Evolutionary conservation across 2,329 filamentous ascomycete species (phyloP), one percentile per base, ranked within the genome.

Genomic region (Malbranchea zuffiana): DNA sequence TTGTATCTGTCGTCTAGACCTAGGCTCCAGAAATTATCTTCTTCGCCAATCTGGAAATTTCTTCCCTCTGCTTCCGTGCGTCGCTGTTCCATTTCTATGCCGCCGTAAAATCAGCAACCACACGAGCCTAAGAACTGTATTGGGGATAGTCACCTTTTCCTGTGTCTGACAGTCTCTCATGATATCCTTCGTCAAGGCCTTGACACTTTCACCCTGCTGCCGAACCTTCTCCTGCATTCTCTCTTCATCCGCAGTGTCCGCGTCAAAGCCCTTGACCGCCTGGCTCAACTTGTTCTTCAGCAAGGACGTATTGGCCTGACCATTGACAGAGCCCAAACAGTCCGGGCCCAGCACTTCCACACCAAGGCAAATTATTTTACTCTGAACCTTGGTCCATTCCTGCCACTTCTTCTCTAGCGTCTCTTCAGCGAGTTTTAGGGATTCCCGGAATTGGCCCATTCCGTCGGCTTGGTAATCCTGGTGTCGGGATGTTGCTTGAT

Each of bases 371-470:
- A 37, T 12, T 26, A 54, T 38, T 16, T 50, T 41, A 16, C 40
- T 40, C 24, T 51, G 47, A 17, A 45, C 39, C 17, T 40, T 37
- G 20, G 19, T 31, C 49, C 47, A 53, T 31, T 50, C 49, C 15
- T 44, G 42, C 38, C 44, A 47, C 17, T 43, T 32, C 3, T 28
- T 17, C 3, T 45, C 36, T n/a, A 39, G 17, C 17, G n/a, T 24
- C 5, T 16, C 15, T 29, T 39, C 29, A 18, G 30, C 13, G 24
- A 10, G 5, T 17, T n/a, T 39, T 12, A 39, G 12, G 16, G 27
- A 23, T 12, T 23, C 12, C 5, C 23, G 17, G 25, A 39, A 15
- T 10, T 33, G 23, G 10, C 15, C 8, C 17, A 34, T 17, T n/a
- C 16, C 12, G 6, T 16, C n/a, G 5, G 12, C 5, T 20, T 10